Percentiles rank a stretch among this genome's conserved stretches.
Evolutionary conservation across 1,284 basidiomycete species (phyloP).

Genomic region (Cerioporus squamosus): DNA sequence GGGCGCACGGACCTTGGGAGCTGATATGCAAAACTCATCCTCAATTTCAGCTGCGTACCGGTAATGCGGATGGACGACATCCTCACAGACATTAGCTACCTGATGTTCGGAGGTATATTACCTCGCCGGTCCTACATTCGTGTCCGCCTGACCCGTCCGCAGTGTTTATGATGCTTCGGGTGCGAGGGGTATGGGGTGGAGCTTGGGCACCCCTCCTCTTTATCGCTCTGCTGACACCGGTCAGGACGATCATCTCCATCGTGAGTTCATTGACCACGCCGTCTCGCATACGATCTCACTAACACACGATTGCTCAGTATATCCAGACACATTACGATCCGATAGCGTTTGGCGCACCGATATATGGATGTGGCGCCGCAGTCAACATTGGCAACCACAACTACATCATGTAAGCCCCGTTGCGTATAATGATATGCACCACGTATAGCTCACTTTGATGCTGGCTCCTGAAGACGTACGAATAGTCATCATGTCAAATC

Average conservation of each 20-base stretch:
- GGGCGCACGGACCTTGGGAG: too few relatives aligned
- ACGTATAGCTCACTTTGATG: too few relatives aligned
- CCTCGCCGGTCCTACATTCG: too few relatives aligned
- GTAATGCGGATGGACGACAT: constrained; percentile 23
- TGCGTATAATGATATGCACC: too few relatives aligned
- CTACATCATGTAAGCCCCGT: constrained; percentile 2
- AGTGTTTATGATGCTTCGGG: constrained; percentile 24
- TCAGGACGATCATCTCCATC: constrained; percentile 6
- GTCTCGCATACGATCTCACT: neutral
- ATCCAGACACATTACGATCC: constrained; percentile 18
- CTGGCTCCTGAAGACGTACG: too few relatives aligned
- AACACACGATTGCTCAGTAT: constrained; percentile 7
- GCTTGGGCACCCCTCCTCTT: constrained; percentile 9
- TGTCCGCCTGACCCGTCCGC: too few relatives aligned
- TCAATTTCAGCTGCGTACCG: constrained; percentile 17
- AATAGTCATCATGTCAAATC: too few relatives aligned
- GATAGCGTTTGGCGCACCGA: constrained; percentile 24
- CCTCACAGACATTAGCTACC: constrained; percentile 21
- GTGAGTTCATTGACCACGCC: constrained; percentile 3
- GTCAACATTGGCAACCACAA: neutral
- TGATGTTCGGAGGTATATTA: constrained; percentile 21
- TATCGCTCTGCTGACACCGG: constrained; percentile 11
- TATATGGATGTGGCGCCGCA: constrained; percentile 24
- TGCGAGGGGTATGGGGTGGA: constrained; percentile 18
- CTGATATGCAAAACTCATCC: neutral